phyloP scores from a whole-genome alignment of 805 yeast species.

The Ogataea trehalophila region DNA sequence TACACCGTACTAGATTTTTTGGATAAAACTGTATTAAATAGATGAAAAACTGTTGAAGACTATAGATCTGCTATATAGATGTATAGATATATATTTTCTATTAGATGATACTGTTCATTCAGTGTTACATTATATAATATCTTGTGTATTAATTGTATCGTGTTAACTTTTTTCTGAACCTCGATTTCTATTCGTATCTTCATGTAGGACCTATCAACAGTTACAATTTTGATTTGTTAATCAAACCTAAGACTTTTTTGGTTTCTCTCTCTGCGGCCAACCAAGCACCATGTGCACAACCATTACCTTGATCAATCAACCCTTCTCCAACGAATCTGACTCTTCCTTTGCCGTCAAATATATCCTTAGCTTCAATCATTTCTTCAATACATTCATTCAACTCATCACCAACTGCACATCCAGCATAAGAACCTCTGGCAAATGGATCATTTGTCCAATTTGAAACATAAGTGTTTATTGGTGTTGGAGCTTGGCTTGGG shows the following conservation, averaged over 20 bases:
- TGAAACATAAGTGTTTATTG: constrained; percentile 27
- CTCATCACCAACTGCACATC: constrained; percentile 27
- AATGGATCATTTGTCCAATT: constrained; percentile 51
- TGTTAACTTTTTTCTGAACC: too few species aligned
- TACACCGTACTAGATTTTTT: constrained; percentile 24
- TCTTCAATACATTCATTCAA: constrained; percentile 31
- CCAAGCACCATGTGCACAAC: constrained; percentile 60
- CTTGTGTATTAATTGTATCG: neutral
- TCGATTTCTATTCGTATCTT: neutral
- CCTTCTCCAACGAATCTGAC: constrained; percentile 58
- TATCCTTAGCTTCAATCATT: constrained; percentile 35
- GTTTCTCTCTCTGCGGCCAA: constrained; percentile 47
- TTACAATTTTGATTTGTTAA: constrained; percentile 24
- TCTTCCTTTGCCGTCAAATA: constrained; percentile 32
- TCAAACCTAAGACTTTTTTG: constrained; percentile 14
- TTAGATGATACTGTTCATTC: constrained; percentile 1
- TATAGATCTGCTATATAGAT: neutral
- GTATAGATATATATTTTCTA: neutral
- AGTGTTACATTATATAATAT: neutral
- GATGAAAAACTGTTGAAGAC: too few species aligned
- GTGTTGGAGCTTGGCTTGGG: constrained; percentile 20
- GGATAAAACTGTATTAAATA: neutral
- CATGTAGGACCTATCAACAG: neutral
- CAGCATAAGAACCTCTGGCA: constrained; percentile 42
- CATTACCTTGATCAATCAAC: constrained; percentile 45